Percentiles rank a stretch among this genome's conserved stretches.
Evolutionary conservation across 129 eudicot species (phyloP).

Genomic region (Erigeron canadensis): DNA sequence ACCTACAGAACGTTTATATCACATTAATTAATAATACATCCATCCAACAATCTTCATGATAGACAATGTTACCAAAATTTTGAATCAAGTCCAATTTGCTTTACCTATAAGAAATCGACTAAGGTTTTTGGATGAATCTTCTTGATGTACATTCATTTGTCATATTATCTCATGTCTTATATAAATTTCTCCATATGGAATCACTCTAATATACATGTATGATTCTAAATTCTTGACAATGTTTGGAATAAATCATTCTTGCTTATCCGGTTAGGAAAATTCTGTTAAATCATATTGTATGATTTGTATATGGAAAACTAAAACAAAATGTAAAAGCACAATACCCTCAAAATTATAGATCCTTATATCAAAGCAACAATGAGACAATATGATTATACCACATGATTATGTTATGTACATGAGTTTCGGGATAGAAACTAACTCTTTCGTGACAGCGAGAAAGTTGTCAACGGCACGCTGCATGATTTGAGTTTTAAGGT

Average conservation of each 20-base stretch:
- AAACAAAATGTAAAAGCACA: no score
- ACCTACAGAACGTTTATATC: background rate
- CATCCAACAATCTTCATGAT: background rate
- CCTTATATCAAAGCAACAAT: background rate
- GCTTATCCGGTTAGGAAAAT: no score
- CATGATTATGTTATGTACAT: no score
- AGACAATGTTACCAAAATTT: background rate
- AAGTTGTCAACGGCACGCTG: slow-evolving; percentile 76
- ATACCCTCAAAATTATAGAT: no score
- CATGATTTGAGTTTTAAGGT: slow-evolving; percentile 32
- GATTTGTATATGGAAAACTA: no score
- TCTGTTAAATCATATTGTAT: no score
- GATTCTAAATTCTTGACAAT: background rate
- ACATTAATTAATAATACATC: background rate
- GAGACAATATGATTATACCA: background rate
- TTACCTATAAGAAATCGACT: background rate
- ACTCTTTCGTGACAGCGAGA: slow-evolving; percentile 86
- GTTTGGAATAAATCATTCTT: background rate
- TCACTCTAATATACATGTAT: background rate
- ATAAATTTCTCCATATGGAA: background rate
- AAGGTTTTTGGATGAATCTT: no score
- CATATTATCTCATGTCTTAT: background rate
- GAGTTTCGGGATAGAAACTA: slow-evolving; percentile 24
- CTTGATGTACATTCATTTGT: no score
- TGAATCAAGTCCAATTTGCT: background rate